Evolutionary conservation across 371 early-diverging fungal genomes (phyloP).

Genomic region (Syncephalis fuscata): DNA sequence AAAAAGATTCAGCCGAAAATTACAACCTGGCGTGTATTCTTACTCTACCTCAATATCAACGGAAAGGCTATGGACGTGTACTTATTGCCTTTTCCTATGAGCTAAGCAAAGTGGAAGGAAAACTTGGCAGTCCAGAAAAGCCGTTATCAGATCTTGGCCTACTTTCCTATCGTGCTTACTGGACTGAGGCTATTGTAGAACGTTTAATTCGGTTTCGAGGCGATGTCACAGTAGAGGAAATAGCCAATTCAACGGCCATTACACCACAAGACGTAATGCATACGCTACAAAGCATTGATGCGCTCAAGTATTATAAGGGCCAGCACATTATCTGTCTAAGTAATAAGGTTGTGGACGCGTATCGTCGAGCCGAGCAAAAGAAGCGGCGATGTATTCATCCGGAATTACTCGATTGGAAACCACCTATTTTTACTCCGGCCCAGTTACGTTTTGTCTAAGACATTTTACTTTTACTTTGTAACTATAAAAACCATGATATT

Average conservation of each 20-base stretch:
- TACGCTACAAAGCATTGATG: constrained; percentile 59
- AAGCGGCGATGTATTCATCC: constrained; percentile 60
- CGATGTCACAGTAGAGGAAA: constrained; percentile 26
- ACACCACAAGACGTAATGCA: constrained; percentile 56
- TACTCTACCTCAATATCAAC: constrained; percentile 89
- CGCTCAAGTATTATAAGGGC: constrained; percentile 87
- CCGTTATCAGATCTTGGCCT: constrained; percentile 98
- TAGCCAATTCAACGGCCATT: constrained; percentile 42
- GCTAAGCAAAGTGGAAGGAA: constrained; percentile 73
- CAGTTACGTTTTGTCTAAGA: constrained; percentile 36
- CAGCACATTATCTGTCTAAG: constrained; percentile 80
- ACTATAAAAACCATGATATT: too few species aligned
- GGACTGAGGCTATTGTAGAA: constrained; percentile 34
- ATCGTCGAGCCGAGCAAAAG: constrained; percentile 49
- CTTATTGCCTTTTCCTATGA: constrained; percentile 94
- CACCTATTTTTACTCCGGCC: constrained; percentile 56
- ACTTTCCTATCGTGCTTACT: constrained; percentile 78
- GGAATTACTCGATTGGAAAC: constrained; percentile 55
- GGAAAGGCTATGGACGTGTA: constrained; percentile 95
- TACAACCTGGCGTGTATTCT: constrained; percentile 99
- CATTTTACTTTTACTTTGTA: too few species aligned
- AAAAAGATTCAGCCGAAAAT: constrained; percentile 76
- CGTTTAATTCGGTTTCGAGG: constrained; percentile 6
- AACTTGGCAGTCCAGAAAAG: constrained; percentile 92
- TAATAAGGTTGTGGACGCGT: constrained; percentile 66